Percentiles rank a stretch among this genome's conserved stretches.
Evolutionary conservation across 2,329 filamentous ascomycete genomes (phyloP).

Genomic region (Cyclaneusma minus): DNA sequence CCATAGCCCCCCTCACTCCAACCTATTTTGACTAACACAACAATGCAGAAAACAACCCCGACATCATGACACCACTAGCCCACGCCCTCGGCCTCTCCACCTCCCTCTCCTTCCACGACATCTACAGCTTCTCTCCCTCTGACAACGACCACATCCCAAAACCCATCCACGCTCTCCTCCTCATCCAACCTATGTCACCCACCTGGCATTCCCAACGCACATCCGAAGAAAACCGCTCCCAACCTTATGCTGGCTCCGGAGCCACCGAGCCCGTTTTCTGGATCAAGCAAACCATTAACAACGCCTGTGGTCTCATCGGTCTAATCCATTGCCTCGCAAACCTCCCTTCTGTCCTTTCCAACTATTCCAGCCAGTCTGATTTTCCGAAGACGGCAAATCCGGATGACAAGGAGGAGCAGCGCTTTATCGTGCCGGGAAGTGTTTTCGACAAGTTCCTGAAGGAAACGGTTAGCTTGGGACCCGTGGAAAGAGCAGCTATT

Average conservation of each 20-base stretch:
- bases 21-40: neutral
- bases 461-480: slow-evolving; percentile 52
- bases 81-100: slow-evolving; percentile 70
- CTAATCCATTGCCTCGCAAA: slow-evolving; percentile 72
- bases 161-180: slow-evolving; percentile 72
- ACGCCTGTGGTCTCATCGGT: slow-evolving; percentile 85
- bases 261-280: slow-evolving; percentile 64
- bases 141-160: slow-evolving; percentile 78
- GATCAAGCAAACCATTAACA: slow-evolving; percentile 90
- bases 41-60: slow-evolving; percentile 45
- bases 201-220: slow-evolving; percentile 64
- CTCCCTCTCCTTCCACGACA: slow-evolving; percentile 71
- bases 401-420: slow-evolving; percentile 3
- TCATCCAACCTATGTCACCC: slow-evolving; percentile 76
- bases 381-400: neutral
- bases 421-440: slow-evolving; percentile 15
- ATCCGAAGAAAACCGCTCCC: slow-evolving; percentile 50
- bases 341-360: slow-evolving; percentile 4
- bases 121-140: slow-evolving; percentile 79
- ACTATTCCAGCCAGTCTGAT: neutral
- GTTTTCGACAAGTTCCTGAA: slow-evolving; percentile 44
- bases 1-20: too few species aligned
- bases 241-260: slow-evolving; percentile 54
- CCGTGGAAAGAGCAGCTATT: slow-evolving; percentile 50
- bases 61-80: slow-evolving; percentile 72